Evolutionary conservation across 2,329 filamentous ascomycete species (phyloP).

Genomic region (Phialemonium atrogriseum): DNA sequence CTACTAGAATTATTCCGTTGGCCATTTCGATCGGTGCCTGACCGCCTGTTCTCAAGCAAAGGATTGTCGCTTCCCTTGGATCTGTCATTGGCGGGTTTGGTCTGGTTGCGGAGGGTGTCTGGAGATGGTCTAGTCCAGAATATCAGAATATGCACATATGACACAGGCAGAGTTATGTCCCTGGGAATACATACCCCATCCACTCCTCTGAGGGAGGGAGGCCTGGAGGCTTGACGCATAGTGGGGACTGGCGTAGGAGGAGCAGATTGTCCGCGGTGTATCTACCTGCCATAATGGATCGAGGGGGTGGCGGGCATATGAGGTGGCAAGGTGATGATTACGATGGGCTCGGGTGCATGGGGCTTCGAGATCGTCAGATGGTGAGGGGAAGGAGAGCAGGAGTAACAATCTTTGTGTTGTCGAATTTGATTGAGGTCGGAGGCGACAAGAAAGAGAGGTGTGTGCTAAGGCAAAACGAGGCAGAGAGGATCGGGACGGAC

Average conservation of each 20-base stretch:
- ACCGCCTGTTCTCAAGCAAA: conserved; percentile 40
- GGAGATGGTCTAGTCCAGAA: conserved; percentile 29
- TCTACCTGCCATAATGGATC: conserved; percentile 52
- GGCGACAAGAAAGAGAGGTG: no score
- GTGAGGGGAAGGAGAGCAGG: no score
- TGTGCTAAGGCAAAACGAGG: no score
- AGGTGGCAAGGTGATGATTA: background rate
- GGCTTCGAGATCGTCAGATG: background rate
- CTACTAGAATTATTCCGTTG: conserved; percentile 50
- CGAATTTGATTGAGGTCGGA: no score
- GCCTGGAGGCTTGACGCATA: conserved; percentile 70
- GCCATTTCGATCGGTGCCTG: conserved; percentile 43
- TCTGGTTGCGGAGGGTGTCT: conserved; percentile 36
- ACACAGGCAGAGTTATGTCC: conserved; percentile 7
- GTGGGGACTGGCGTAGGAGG: conserved; percentile 68
- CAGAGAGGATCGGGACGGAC: no score
- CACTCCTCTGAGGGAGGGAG: conserved; percentile 85
- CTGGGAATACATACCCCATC: conserved; percentile 67
- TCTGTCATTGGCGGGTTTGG: conserved; percentile 34
- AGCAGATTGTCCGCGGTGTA: conserved; percentile 74
- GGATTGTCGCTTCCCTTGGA: conserved; percentile 34
- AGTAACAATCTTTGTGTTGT: no score
- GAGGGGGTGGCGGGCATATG: no score
- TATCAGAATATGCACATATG: no score
- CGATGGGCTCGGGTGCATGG: background rate